Conservation (phyloP, 179 eudicot genomes). For the Silene vulgaris region DNA sequence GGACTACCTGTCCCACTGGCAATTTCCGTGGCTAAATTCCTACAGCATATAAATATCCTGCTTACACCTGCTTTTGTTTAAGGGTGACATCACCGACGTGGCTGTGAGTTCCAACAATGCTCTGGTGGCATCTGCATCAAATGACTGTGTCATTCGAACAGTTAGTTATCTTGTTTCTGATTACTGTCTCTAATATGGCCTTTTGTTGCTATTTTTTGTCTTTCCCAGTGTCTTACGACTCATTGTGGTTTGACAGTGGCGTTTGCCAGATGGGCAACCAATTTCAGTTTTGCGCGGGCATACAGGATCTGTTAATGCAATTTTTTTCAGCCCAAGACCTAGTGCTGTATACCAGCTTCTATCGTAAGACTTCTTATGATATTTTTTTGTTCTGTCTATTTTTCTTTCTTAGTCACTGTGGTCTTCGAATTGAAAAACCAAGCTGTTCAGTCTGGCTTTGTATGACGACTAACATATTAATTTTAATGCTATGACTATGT, state of each 20-base stretch:
- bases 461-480: background rate
- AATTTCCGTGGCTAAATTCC: background rate
- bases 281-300: slow-evolving; percentile 87
- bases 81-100: slow-evolving; percentile 97
- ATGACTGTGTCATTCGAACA: slow-evolving; percentile 74
- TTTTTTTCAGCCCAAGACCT: slow-evolving; percentile 81
- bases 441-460: background rate
- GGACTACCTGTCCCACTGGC: background rate
- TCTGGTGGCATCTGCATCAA: slow-evolving; percentile 90
- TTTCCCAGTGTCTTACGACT: slow-evolving; percentile 15
- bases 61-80: slow-evolving; percentile 29
- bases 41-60: background rate
- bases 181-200: slow-evolving; percentile 1
- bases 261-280: slow-evolving; percentile 89
- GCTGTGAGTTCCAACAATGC: slow-evolving; percentile 90
- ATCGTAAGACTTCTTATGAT: slow-evolving; percentile 48
- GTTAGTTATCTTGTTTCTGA: slow-evolving; percentile 42
- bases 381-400: background rate
- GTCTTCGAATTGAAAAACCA: background rate
- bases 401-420: background rate
- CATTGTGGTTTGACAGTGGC: slow-evolving; percentile 64
- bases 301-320: slow-evolving; percentile 83
- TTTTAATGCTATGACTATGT: slow-evolving; percentile 7
- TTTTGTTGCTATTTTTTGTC: slow-evolving; percentile 15
- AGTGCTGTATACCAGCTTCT: slow-evolving; percentile 67